phyloP scores from a whole-genome alignment of 106 monocot species.

The Acorus calamus region DNA sequence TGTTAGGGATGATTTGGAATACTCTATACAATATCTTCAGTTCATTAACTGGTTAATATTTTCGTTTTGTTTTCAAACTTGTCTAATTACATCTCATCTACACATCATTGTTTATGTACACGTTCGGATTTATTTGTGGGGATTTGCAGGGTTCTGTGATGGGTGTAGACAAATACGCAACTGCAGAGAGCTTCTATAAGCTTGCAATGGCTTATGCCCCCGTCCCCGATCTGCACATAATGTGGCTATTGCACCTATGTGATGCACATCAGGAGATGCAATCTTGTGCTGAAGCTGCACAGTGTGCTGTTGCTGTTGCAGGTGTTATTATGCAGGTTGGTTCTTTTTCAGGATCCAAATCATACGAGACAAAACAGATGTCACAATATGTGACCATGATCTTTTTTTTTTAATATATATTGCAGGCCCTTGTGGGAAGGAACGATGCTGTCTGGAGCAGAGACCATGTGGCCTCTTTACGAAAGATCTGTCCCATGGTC shows the following conservation, averaged over 20 bases:
- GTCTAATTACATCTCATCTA: too few relatives aligned
- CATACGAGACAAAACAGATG: too few relatives aligned
- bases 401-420: background rate
- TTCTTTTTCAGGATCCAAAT: background rate
- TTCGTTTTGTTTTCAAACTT: too few relatives aligned
- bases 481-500: constrained; percentile 91
- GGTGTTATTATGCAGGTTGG: constrained; percentile 98
- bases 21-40: too few relatives aligned
- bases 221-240: constrained; percentile 97
- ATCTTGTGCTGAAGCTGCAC: constrained; percentile 98
- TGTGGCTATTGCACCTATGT: constrained; percentile 94
- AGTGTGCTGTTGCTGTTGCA: constrained; percentile 98
- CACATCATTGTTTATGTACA: background rate
- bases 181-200: constrained; percentile 90
- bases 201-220: constrained; percentile 89
- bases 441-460: constrained; percentile 95
- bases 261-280: constrained; percentile 99
- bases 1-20: too few relatives aligned
- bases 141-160: constrained; percentile 60
- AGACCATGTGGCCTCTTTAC: constrained; percentile 70
- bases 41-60: too few relatives aligned
- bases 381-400: too few relatives aligned
- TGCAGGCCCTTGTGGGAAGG: constrained; percentile 89
- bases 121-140: background rate
- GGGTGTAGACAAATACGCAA: constrained; percentile 81